Percentiles rank a stretch among this genome's conserved stretches.
These are phyloP conservation scores for Climacium dendroides DNA, from an alignment of 225 moss, liverwort and hornwort genomes.

Conservation along the genomic window DNA sequence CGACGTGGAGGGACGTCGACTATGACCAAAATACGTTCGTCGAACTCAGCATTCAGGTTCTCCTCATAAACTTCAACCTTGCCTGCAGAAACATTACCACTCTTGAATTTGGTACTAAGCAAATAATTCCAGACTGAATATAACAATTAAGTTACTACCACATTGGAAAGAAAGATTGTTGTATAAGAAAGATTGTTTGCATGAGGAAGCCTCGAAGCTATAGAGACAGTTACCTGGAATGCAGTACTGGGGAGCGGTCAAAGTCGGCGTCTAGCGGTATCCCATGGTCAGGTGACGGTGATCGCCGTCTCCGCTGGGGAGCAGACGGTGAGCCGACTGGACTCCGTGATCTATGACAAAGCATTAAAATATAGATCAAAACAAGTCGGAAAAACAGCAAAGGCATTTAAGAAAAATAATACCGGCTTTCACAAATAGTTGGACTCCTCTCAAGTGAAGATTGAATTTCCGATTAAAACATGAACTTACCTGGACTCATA, in stretches of 20 bases:
- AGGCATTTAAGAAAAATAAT: background rate
- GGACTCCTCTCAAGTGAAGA: background rate
- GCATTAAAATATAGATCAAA: background rate
- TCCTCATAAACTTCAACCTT: background rate
- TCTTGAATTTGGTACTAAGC: background rate
- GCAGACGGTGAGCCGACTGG: conserved; percentile 12
- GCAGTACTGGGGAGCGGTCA: background rate
- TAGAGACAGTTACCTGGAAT: background rate
- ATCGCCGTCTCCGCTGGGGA: conserved; percentile 19
- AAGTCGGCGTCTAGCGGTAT: background rate
- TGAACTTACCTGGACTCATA: conserved; percentile 13
- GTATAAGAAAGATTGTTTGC: background rate
- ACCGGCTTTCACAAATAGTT: background rate
- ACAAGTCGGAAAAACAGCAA: background rate
- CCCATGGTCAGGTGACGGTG: background rate
- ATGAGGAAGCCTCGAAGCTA: background rate
- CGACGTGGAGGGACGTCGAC: background rate
- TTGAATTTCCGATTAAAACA: background rate
- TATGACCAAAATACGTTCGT: background rate
- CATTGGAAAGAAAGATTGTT: background rate
- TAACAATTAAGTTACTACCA: background rate
- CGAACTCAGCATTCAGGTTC: background rate
- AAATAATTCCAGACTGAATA: background rate
- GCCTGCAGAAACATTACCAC: background rate
- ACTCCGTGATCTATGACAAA: conserved; percentile 11